Conservation (phyloP, 345 rosid species). For the Ailanthus altissimus region DNA sequence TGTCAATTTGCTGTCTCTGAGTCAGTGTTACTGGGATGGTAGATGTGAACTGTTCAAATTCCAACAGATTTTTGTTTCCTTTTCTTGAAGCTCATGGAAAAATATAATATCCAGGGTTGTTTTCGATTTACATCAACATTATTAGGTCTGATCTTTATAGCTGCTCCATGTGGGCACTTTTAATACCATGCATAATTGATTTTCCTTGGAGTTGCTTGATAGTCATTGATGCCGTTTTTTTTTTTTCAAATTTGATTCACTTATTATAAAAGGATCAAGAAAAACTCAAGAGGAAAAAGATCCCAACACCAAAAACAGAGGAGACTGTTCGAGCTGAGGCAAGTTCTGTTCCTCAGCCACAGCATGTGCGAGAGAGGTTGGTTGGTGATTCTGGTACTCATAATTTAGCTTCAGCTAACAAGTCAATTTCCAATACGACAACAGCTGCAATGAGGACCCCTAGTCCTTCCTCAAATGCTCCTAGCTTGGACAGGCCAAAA, state of each 20-base stretch:
- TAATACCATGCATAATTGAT: neutral
- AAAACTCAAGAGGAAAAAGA: constrained; percentile 62
- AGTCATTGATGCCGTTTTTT: constrained; percentile 9
- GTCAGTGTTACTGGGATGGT: neutral
- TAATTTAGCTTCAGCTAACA: constrained; percentile 40
- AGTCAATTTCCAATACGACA: constrained; percentile 37
- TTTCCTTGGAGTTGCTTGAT: constrained; percentile 9
- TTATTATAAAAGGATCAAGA: constrained; percentile 50
- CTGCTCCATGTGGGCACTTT: neutral
- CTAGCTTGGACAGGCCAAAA: constrained; percentile 48
- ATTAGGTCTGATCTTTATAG: neutral
- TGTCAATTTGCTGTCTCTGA: neutral
- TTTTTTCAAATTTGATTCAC: constrained; percentile 3
- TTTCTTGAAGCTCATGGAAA: neutral
- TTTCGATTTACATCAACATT: no score
- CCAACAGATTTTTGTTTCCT: neutral
- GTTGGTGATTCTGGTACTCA: constrained; percentile 36
- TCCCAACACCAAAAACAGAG: constrained; percentile 45
- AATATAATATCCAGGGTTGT: neutral
- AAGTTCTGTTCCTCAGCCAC: constrained; percentile 40
- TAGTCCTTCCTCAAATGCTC: constrained; percentile 39
- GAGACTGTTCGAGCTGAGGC: constrained; percentile 44
- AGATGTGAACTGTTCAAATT: neutral
- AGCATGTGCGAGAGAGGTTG: constrained; percentile 40
- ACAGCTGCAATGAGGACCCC: constrained; percentile 36